Conservation (phyloP, 2,329 filamentous ascomycete genomes). For the Aciculosporium take region DNA sequence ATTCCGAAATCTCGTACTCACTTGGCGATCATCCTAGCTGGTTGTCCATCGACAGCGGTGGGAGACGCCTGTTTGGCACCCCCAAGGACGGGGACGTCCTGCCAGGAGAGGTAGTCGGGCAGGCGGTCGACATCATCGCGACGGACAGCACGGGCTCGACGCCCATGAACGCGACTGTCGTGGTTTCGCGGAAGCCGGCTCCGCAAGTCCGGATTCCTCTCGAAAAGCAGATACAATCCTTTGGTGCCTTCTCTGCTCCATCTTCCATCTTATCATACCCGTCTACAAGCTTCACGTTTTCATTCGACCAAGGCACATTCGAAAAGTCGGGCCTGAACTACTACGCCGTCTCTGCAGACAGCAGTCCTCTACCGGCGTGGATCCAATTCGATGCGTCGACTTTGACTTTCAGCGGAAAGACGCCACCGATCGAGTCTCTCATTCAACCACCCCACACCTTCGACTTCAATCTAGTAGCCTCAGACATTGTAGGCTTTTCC, state of each 20-base stretch:
- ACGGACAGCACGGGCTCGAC: constrained; percentile 50
- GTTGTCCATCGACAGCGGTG: constrained; percentile 55
- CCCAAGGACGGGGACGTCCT: constrained; percentile 40
- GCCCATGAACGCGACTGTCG: constrained; percentile 52
- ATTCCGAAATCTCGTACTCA: constrained; percentile 50
- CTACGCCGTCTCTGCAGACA: constrained; percentile 62
- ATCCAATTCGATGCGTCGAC: constrained; percentile 52
- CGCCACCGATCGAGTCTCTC: constrained; percentile 49
- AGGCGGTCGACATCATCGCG: constrained; percentile 53
- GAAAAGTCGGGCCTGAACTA: constrained; percentile 46
- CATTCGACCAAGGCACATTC: constrained; percentile 48
- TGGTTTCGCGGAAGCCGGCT: constrained; percentile 46
- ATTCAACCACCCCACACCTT: constrained; percentile 58
- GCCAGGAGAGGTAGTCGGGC: constrained; percentile 39
- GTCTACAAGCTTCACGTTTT: constrained; percentile 36
- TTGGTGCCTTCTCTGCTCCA: constrained; percentile 47
- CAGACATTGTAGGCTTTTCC: constrained; percentile 65
- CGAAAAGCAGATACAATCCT: constrained; percentile 39
- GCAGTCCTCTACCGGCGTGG: constrained; percentile 79
- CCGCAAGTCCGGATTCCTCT: constrained; percentile 44
- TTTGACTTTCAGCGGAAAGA: constrained; percentile 56
- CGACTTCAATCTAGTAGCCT: constrained; percentile 59
- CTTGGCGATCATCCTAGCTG: constrained; percentile 54
- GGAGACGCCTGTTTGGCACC: constrained; percentile 55
- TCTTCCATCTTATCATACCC: constrained; percentile 43